phyloP scores from a whole-genome alignment of 768 basidiomycete species.

The Paxillus rubicundulus region DNA sequence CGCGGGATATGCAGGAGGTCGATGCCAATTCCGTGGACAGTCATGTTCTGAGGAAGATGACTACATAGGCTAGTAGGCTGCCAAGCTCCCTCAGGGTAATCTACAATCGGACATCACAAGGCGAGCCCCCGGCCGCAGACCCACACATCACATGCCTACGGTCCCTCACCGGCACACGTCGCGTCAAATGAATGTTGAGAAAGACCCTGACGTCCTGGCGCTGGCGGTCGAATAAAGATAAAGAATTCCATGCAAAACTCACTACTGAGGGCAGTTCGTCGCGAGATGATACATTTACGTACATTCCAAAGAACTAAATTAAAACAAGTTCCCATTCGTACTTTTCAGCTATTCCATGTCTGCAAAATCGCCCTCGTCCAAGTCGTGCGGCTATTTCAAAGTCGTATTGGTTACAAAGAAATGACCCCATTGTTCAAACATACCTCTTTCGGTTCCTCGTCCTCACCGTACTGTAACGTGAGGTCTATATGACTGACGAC shows the following conservation, averaged over 20 bases:
- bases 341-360: slow-evolving; percentile 53
- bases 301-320: not conserved
- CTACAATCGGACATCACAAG: too few relatives aligned
- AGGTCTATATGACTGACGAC: slow-evolving; percentile 96
- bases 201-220: too few relatives aligned
- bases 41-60: slow-evolving; percentile 36
- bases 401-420: slow-evolving; percentile 8
- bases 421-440: slow-evolving; percentile 13
- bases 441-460: slow-evolving; percentile 95
- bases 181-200: too few relatives aligned
- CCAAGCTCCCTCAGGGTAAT: too few relatives aligned
- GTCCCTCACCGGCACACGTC: too few relatives aligned
- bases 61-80: too few relatives aligned
- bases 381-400: slow-evolving; percentile 70
- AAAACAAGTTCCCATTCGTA: not conserved
- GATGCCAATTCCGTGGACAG: slow-evolving; percentile 71
- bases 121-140: too few relatives aligned
- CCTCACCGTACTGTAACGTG: slow-evolving; percentile 98
- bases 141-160: too few relatives aligned
- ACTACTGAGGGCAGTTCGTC: too few relatives aligned
- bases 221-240: too few relatives aligned
- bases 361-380: slow-evolving; percentile 91
- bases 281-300: not conserved
- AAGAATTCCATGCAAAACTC: not conserved
- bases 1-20: slow-evolving; percentile 73